A percentile compares a stretch with the other conserved stretches of the same genome.
Conservation (phyloP, 106 monocot genomes). For the Dendrobium nobile region DNA sequence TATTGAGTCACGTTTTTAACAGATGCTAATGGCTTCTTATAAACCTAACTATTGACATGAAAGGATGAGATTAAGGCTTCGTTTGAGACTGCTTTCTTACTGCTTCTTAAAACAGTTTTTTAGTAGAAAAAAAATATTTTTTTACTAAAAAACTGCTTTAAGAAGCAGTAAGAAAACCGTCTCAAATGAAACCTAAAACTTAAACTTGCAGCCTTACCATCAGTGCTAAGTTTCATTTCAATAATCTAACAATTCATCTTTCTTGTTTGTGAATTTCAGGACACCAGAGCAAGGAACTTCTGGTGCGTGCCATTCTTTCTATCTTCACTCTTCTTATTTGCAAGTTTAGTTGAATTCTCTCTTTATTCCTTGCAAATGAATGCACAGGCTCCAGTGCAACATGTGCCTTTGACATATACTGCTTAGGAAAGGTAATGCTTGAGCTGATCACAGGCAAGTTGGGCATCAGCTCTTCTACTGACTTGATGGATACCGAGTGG, state of each 20-base stretch:
- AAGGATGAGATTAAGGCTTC: no score
- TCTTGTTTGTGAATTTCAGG: constrained; percentile 2
- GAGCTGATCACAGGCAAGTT: constrained; percentile 41
- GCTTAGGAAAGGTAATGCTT: constrained; percentile 63
- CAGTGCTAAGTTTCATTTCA: background rate
- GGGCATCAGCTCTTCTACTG: constrained; percentile 28
- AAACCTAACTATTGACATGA: no score
- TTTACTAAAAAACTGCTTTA: no score
- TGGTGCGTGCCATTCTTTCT: constrained; percentile 1
- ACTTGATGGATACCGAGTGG: constrained; percentile 21
- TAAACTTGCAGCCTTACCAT: no score
- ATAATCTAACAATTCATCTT: background rate
- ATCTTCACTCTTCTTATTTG: background rate
- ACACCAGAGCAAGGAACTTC: background rate
- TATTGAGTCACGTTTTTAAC: no score
- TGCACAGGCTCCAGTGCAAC: constrained; percentile 27
- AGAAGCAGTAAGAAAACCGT: no score
- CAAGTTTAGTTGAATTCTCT: background rate
- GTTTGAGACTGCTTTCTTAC: no score
- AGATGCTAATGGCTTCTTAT: no score
- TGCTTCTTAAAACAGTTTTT: no score
- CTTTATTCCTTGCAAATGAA: background rate
- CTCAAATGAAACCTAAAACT: no score
- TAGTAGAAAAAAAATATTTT: no score
- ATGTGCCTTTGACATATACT: constrained; percentile 52